Percentiles rank a stretch among this genome's conserved stretches.
Conservation (phyloP, 495 filamentous ascomycete genomes). For the Trichoderma parareesei region DNA sequence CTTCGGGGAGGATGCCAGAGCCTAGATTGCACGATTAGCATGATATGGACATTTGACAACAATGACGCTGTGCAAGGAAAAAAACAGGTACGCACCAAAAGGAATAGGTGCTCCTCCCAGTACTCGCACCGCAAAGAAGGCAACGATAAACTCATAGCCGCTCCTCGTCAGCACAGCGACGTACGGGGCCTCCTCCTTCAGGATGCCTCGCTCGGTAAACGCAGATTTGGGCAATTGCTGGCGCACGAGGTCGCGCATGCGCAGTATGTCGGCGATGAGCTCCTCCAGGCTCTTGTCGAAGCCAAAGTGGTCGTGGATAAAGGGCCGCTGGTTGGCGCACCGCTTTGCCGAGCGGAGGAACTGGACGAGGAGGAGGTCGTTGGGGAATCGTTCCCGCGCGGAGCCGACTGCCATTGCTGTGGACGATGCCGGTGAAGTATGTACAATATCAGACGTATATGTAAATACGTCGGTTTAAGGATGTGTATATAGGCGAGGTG, state of each 20-base stretch:
- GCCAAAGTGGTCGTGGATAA: background rate
- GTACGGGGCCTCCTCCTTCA: background rate
- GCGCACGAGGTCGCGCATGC: conserved; percentile 4
- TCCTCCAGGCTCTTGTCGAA: background rate
- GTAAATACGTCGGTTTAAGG: no score
- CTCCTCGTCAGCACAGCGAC: conserved; percentile 6
- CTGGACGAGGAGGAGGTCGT: background rate
- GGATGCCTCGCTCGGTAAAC: background rate
- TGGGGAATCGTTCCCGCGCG: background rate
- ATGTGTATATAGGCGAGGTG: no score
- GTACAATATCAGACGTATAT: no score
- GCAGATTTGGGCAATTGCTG: background rate
- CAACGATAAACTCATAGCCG: conserved; percentile 6
- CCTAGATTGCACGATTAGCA: background rate
- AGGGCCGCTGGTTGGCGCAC: background rate
- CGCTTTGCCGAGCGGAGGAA: background rate
- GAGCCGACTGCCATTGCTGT: conserved; percentile 1
- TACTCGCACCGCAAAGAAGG: background rate
- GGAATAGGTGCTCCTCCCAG: background rate
- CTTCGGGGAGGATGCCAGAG: conserved; percentile 2
- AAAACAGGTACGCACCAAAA: background rate
- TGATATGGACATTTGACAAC: background rate
- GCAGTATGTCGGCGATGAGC: background rate
- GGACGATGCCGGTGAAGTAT: background rate
- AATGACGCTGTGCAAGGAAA: background rate